These are phyloP conservation scores for Yamadazyma jaroonii DNA, from an alignment of 1,139 yeast genomes.

Conservation along the genomic window DNA sequence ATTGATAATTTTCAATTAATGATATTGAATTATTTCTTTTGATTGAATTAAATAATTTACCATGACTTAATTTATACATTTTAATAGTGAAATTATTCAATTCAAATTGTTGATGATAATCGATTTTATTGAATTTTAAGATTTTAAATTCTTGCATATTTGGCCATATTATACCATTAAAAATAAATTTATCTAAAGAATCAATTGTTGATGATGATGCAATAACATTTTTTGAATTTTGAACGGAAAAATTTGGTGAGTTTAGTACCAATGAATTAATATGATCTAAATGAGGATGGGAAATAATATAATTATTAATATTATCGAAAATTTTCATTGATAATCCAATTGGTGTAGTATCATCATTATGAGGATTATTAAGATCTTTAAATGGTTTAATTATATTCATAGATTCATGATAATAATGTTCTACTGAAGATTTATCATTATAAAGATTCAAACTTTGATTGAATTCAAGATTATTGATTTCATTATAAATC, in stretches of 20 bases:
- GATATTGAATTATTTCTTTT: conserved; percentile 12
- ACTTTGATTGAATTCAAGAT: conserved; percentile 14
- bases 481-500: conserved; percentile 27
- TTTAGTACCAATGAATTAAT: conserved; percentile 66
- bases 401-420: conserved; percentile 15
- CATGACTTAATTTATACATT: conserved; percentile 42
- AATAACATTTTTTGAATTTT: conserved; percentile 39
- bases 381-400: conserved; percentile 30
- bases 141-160: conserved; percentile 46
- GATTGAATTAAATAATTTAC: conserved; percentile 19
- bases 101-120: conserved; percentile 15
- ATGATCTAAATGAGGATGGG: conserved; percentile 89
- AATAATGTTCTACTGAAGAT: conserved; percentile 17
- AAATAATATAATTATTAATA: conserved; percentile 51
- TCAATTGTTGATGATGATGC: conserved; percentile 55
- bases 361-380: background rate
- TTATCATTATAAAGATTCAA: conserved; percentile 28
- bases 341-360: conserved; percentile 17
- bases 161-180: conserved; percentile 84
- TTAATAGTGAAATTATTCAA: conserved; percentile 23
- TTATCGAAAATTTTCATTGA: conserved; percentile 32
- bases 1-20: conserved; percentile 12
- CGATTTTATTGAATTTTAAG: conserved; percentile 20
- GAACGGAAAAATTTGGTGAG: conserved; percentile 52
- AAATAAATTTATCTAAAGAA: conserved; percentile 53